A percentile compares a stretch with the other conserved stretches of the same genome.
phyloP scores from a whole-genome alignment of 148 eudicot species.

The Rhododendron mucronatum region DNA sequence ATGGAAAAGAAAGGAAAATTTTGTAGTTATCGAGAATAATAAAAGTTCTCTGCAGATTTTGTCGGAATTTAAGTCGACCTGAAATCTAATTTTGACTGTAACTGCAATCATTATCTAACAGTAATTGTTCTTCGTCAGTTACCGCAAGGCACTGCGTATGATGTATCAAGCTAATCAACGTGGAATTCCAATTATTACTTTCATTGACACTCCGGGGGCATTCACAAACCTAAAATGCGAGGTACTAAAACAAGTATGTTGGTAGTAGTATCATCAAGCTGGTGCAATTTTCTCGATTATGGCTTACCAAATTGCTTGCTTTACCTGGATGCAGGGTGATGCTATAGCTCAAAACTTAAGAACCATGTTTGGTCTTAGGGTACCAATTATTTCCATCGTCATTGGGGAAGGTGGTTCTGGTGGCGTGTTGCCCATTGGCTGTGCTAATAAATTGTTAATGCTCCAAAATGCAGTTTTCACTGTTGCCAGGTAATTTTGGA shows the following conservation, averaged over 20 bases:
- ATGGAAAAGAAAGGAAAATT: neutral
- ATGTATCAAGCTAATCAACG: constrained; percentile 88
- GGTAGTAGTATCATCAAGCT: constrained; percentile 2
- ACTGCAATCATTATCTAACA: neutral
- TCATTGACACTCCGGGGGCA: constrained; percentile 91
- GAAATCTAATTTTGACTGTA: neutral
- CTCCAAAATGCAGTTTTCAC: constrained; percentile 84
- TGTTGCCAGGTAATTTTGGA: constrained; percentile 63
- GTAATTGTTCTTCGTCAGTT: constrained; percentile 34
- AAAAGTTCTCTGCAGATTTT: neutral
- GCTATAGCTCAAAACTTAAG: constrained; percentile 82
- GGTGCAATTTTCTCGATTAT: neutral
- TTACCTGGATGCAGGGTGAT: constrained; percentile 59
- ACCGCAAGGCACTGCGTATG: constrained; percentile 81
- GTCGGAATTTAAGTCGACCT: neutral
- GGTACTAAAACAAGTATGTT: constrained; percentile 78
- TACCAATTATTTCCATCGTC: constrained; percentile 76
- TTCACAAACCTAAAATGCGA: constrained; percentile 84
- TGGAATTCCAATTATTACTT: constrained; percentile 76
- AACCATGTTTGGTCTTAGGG: constrained; percentile 86
- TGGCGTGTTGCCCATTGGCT: constrained; percentile 88
- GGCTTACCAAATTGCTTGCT: neutral
- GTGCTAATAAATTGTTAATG: constrained; percentile 77
- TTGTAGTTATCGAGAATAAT: neutral
- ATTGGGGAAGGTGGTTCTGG: constrained; percentile 97